Evolutionary conservation across 2,329 filamentous ascomycete species (phyloP), one percentile per base, ranked within the genome.

Genomic region (Talaromyces amestolkiae): DNA sequence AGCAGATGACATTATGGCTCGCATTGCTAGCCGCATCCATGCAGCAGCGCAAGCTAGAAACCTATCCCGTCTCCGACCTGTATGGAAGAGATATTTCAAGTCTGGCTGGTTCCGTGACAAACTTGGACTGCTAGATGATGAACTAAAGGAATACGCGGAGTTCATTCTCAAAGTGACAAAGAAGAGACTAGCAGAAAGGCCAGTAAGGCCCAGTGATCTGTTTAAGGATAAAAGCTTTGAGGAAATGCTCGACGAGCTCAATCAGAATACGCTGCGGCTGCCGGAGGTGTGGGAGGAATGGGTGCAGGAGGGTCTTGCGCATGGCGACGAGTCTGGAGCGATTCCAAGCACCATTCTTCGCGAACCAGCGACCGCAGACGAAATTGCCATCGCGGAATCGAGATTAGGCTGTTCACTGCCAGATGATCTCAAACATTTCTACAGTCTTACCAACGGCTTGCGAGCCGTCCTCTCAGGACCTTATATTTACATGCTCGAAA

Each of bases 351-450:
- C 58, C n/a, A 65, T 61, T 15, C 24, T 65, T 24, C 63, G 56
- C 27, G 37, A 3, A 47, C 63, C 63, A 6, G 63, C 58, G 47
- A 65, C 24, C 2, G 13, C 54, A 47, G 47, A 33, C 6, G 43
- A 61, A 39, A 61, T 65, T 45, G 58, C 47, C 2, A 39, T 7
- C 1, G 47, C 19, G 8, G 63, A 65, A 24, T 33, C 19, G 8
- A 37, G 17, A 7, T 17, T 65, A 6, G 58, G 63, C 39, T 22
- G 58, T n/a, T 3, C 63, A n/a, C 39, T 61, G 9, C 63, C 63
- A 4, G 35, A 61, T 22, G 63, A 65, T 54, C 56, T 65, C 1
- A 65, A 65, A n/a, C 10, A 65, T 3, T 65, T 65, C 17, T 65
- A 61, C 27, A 4, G 24, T 13, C 15, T 61, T 37, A 65, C 63